Evolutionary conservation across 495 filamentous ascomycete genomes (phyloP).

Genomic region (Stereocaulon alpinum): DNA sequence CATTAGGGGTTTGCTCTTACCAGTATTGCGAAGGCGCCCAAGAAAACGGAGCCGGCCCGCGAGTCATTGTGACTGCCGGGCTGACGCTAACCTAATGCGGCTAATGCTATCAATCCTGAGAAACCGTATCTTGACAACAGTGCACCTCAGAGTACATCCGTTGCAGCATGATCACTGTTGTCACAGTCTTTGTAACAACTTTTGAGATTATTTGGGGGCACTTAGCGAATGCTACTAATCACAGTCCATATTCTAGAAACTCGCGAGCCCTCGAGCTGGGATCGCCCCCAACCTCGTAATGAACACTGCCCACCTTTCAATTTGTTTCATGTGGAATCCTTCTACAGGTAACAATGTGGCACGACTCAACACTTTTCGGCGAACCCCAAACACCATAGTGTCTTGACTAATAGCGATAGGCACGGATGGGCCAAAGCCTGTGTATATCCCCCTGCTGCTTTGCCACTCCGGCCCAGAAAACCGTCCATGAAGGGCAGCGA

Average conservation of each 20-base stretch:
- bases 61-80: slow-evolving; percentile 4
- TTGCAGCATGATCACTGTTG: slow-evolving; percentile 1
- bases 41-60: slow-evolving; percentile 1
- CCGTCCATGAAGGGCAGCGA: not conserved
- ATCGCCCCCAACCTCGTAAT: not conserved
- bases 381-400: not conserved
- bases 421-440: not conserved
- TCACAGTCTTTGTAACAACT: no score
- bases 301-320: not conserved
- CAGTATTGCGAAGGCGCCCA: slow-evolving; percentile 2
- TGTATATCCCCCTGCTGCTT: not conserved
- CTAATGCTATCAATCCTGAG: not conserved
- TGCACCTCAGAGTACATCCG: not conserved
- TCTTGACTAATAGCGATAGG: not conserved
- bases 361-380: not conserved
- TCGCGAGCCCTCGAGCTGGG: not conserved
- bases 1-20: slow-evolving; percentile 10
- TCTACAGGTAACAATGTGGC: not conserved
- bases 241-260: not conserved
- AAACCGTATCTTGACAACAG: not conserved
- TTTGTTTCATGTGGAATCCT: slow-evolving; percentile 4
- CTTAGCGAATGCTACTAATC: not conserved
- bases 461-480: not conserved
- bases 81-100: not conserved
- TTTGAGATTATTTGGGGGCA: no score